phyloP scores from a whole-genome alignment of 305 asterid genomes.

The Striga hermonthica region DNA sequence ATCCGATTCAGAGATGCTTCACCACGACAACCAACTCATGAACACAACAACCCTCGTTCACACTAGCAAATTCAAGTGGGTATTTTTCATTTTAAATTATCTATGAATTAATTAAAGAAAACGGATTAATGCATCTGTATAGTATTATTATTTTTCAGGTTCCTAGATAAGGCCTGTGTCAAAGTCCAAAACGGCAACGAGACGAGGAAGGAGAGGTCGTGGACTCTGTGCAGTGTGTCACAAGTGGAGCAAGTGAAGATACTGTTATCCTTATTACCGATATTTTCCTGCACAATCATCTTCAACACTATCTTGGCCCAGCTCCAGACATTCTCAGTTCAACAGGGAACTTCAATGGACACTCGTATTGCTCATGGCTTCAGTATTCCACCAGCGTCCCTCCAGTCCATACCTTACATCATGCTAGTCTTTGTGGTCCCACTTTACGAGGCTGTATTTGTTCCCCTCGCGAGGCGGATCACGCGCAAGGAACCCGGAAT shows the following conservation, averaged over 20 bases:
- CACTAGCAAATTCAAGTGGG: slow-evolving; percentile 57
- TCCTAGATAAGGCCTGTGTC: slow-evolving; percentile 69
- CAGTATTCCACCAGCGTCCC: slow-evolving; percentile 92
- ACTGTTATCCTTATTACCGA: slow-evolving; percentile 63
- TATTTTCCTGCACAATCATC: slow-evolving; percentile 83
- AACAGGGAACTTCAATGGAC: slow-evolving; percentile 80
- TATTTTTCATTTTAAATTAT: too few relatives aligned
- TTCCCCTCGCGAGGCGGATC: slow-evolving; percentile 70
- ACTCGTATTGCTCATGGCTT: slow-evolving; percentile 49
- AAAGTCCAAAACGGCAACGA: slow-evolving; percentile 23
- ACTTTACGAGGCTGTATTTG: slow-evolving; percentile 65
- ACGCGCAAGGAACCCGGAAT: slow-evolving; percentile 66
- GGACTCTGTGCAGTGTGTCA: slow-evolving; percentile 60
- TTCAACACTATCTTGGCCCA: slow-evolving; percentile 94
- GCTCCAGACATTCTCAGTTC: slow-evolving; percentile 89
- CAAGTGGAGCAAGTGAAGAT: slow-evolving; percentile 76
- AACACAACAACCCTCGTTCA: slow-evolving; percentile 43
- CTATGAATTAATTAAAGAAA: too few relatives aligned
- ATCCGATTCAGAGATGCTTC: slow-evolving; percentile 53
- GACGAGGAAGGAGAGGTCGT: slow-evolving; percentile 46
- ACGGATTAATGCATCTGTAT: too few relatives aligned
- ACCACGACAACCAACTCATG: slow-evolving; percentile 31
- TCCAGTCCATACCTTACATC: slow-evolving; percentile 89
- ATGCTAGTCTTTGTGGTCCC: slow-evolving; percentile 78
- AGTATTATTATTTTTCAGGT: too few relatives aligned